Conservation (phyloP, 139 green algal species). For the Chlamydomonas schloesseri region DNA sequence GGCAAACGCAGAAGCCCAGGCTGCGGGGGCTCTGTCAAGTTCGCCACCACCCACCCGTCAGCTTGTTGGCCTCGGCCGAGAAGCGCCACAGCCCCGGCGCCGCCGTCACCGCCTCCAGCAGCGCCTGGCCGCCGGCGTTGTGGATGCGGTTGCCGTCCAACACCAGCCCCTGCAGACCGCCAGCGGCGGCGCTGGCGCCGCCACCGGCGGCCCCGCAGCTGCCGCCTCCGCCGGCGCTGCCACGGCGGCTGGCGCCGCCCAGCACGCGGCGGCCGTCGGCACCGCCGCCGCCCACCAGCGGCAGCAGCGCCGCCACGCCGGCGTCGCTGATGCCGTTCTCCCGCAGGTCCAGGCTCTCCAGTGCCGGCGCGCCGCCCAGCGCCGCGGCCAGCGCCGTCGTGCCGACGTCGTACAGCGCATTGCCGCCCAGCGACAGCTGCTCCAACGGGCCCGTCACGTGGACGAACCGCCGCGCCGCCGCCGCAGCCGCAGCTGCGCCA, state of each 20-base stretch:
- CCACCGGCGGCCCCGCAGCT: too few species aligned
- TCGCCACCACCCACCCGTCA: conserved; percentile 35
- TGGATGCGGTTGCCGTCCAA: conserved; percentile 33
- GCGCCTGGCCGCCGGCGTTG: conserved; percentile 13
- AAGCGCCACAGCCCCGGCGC: conserved; percentile 33
- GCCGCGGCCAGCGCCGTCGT: neutral
- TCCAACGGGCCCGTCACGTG: conserved; percentile 15
- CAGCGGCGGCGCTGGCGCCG: neutral
- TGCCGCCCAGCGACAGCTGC: conserved; percentile 27
- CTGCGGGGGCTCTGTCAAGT: too few species aligned
- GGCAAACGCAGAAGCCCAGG: too few species aligned
- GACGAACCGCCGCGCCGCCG: too few species aligned
- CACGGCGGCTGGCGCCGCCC: neutral
- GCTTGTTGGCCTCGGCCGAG: conserved; percentile 38
- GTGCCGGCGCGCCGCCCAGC: neutral
- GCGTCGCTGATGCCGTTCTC: conserved; percentile 23
- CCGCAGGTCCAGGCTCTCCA: conserved; percentile 33
- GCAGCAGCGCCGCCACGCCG: conserved; percentile 29
- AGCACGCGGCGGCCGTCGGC: neutral
- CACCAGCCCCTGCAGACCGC: conserved; percentile 17
- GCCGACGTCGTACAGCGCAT: conserved; percentile 26
- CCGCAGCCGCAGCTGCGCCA: neutral
- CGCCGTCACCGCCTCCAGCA: conserved; percentile 26
- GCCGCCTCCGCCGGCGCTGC: neutral
- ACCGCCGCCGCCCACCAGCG: neutral